Evolutionary conservation across 169 alveolate genomes (phyloP), one percentile per base, ranked within the genome.

Genomic region (Cryptosporidium viatorum): DNA sequence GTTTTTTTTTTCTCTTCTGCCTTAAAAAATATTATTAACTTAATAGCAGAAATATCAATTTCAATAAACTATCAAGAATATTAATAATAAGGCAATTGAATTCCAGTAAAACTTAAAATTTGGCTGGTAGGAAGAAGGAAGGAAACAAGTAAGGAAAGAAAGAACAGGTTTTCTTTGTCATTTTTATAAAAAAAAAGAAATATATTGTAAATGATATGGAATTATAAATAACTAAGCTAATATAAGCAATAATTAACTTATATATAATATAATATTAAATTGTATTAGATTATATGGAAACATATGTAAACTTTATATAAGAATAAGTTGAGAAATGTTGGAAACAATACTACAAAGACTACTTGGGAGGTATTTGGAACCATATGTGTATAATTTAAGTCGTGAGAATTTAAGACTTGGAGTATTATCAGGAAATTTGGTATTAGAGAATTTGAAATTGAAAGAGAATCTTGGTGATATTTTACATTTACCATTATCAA

Each of bases 351-450:
- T 80, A 31, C 89, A 80, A 62, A 80, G 89, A 48, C 31, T 80
- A 26, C 50, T 80, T 16, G 89, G 89, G 23, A 80, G 89, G 39
- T 80, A 80, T 62, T 80, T 80, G 74, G 89, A 80, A 8, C 89
- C 89, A 43, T 80, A 80, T 65, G 89, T 80, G n/a, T 80, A 80
- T 26, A 80, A 80, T 37, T 62, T 80, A 35, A 80, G 89, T 62
- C 73, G 89, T 14, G 89, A 80, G n/a, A 80, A 80, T 43, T 62
- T 80, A 58, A 80, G 89, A 23, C 67, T 80, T 50, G 89, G 89
- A 39, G 89, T 80, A 21, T 45, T 80, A 14, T 80, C 89, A 14
- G 89, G 89, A 23, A 80, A 80, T 50, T 45, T 80, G 50, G 89
- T 80, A 16, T 62, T 80, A 41, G 89, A 80, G 52, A 80, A 80